Conservation (phyloP, 2,329 filamentous ascomycete genomes). For the Hymenoscyphus scutula region DNA sequence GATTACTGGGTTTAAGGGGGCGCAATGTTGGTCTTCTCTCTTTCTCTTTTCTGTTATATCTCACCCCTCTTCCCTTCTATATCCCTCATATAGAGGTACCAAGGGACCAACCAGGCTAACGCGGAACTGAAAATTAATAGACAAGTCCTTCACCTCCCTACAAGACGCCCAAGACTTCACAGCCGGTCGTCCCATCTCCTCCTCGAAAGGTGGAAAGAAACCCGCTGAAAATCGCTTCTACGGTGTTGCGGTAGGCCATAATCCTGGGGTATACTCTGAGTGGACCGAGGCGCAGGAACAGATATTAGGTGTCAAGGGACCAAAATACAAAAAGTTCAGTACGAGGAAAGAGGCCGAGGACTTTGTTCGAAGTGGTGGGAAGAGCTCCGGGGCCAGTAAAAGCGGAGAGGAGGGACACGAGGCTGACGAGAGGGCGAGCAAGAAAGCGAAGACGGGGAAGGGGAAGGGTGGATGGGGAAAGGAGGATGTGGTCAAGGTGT, state of each 20-base stretch:
- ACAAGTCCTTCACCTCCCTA: slow-evolving; percentile 73
- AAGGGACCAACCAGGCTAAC: no score
- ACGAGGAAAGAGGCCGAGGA: slow-evolving; percentile 71
- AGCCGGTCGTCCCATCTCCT: slow-evolving; percentile 50
- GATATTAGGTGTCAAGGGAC: slow-evolving; percentile 69
- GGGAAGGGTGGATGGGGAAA: not conserved
- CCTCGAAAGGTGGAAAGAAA: slow-evolving; percentile 31
- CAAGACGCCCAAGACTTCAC: slow-evolving; percentile 79
- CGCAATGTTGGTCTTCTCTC: slow-evolving; percentile 57
- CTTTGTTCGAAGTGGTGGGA: slow-evolving; percentile 57
- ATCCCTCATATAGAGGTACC: no score
- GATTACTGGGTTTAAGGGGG: slow-evolving; percentile 60
- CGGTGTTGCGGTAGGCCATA: slow-evolving; percentile 57
- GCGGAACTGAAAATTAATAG: slow-evolving; percentile 43
- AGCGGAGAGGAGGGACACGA: slow-evolving; percentile 32
- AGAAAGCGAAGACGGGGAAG: slow-evolving; percentile 22
- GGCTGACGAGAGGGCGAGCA: slow-evolving; percentile 14
- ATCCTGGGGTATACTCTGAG: slow-evolving; percentile 58
- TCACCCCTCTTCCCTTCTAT: no score
- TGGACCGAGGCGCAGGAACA: slow-evolving; percentile 72
- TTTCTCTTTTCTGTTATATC: no score
- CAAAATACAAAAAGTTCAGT: slow-evolving; percentile 67
- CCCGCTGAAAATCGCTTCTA: slow-evolving; percentile 49
- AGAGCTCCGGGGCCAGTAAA: slow-evolving; percentile 27
- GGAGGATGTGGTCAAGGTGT: slow-evolving; percentile 18